Conservation (phyloP, 176 grass and related monocot genomes). For the Saccharum spontaneum region DNA sequence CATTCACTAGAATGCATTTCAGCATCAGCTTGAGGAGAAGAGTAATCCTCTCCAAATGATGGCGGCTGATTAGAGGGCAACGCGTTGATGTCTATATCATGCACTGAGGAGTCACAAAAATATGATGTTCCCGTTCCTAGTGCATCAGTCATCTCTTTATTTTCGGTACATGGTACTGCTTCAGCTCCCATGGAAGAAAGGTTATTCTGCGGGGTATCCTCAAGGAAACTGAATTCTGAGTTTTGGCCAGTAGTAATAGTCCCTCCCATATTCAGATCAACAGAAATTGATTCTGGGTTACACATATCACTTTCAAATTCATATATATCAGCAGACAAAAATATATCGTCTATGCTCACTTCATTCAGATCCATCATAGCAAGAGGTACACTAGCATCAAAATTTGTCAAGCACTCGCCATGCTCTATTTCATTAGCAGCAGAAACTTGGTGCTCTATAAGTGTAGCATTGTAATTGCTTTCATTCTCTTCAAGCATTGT, state of each 20-base stretch:
- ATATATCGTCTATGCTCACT: constrained; percentile 35
- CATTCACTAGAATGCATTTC: neutral
- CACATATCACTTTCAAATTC: constrained; percentile 28
- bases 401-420: neutral
- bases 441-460: too few species aligned
- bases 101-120: neutral
- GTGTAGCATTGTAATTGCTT: neutral
- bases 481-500: neutral
- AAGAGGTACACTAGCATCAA: constrained; percentile 21
- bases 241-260: neutral
- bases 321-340: constrained; percentile 43
- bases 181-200: neutral
- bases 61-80: neutral
- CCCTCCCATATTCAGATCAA: neutral
- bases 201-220: neutral
- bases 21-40: neutral
- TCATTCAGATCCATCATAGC: constrained; percentile 40
- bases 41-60: neutral
- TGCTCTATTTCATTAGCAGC: constrained; percentile 7
- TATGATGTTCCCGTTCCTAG: neutral
- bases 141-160: constrained; percentile 16
- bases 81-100: constrained; percentile 15
- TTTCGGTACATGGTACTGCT: neutral
- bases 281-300: constrained; percentile 15
- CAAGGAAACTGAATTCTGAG: constrained; percentile 2